Evolutionary conservation across 1,139 yeast genomes (phyloP).

Genomic region (Yarrowia galli): DNA sequence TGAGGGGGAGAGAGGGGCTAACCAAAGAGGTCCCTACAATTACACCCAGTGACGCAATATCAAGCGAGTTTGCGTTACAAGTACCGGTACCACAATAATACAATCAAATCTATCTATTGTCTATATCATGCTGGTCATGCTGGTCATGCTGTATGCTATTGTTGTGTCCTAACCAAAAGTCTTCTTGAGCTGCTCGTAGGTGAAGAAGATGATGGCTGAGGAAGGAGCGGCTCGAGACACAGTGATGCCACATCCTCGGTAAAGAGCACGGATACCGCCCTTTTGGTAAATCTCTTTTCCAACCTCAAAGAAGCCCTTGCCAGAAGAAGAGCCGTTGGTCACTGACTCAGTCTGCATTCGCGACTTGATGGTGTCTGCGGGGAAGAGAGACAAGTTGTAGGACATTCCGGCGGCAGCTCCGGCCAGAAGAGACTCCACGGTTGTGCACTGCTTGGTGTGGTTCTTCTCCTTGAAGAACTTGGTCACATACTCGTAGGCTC

Average conservation of each 20-base stretch:
- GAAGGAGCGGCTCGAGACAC: conserved; percentile 85
- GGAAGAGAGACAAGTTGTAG: conserved; percentile 81
- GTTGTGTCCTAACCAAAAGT: not conserved
- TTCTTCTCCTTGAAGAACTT: conserved; percentile 51
- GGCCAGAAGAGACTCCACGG: conserved; percentile 66
- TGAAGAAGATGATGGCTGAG: conserved; percentile 82
- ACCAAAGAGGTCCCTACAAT: too few relatives aligned
- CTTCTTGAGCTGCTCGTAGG: conserved; percentile 71
- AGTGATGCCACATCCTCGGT: conserved; percentile 87
- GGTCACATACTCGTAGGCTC: conserved; percentile 73
- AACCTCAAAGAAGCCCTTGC: conserved; percentile 51
- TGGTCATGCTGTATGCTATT: not conserved
- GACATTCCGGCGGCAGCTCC: conserved; percentile 90
- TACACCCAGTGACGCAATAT: too few relatives aligned
- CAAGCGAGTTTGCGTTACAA: not conserved
- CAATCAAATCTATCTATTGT: conserved; percentile 12
- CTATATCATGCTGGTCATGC: not conserved
- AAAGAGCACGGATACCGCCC: conserved; percentile 72
- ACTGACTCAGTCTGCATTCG: conserved; percentile 76
- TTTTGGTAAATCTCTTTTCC: conserved; percentile 53
- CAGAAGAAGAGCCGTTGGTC: conserved; percentile 44
- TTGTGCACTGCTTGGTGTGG: conserved; percentile 47
- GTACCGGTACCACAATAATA: too few relatives aligned
- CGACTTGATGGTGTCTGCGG: conserved; percentile 89
- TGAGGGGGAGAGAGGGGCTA: not conserved